Conservation (phyloP, 1,284 basidiomycete species). For the Ustilago lituana region DNA sequence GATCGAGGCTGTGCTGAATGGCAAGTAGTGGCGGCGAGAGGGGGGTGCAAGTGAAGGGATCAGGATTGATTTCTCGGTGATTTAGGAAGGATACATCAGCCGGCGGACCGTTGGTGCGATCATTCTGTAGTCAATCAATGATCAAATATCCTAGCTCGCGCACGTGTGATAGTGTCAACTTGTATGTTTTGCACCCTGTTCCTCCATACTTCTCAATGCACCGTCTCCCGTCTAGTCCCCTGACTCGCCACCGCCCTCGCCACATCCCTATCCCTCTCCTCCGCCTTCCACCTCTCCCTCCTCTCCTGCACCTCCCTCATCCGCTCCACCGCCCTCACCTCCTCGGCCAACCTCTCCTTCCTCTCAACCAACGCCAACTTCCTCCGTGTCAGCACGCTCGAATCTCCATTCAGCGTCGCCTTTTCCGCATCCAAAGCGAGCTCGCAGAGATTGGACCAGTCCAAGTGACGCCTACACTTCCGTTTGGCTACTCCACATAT, state of each 20-base stretch:
- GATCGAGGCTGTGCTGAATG: slow-evolving; percentile 7
- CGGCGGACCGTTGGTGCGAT: too few species aligned
- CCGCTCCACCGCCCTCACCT: slow-evolving; percentile 4
- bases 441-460: slow-evolving; percentile 47
- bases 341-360: slow-evolving; percentile 3
- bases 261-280: slow-evolving; percentile 25
- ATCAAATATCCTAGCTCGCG: too few species aligned
- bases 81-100: too few species aligned
- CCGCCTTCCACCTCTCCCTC: slow-evolving; percentile 13
- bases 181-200: too few species aligned
- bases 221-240: slow-evolving; percentile 13
- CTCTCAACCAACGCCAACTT: slow-evolving; percentile 19
- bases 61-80: too few species aligned
- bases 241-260: slow-evolving; percentile 18
- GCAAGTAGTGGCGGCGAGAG: neutral
- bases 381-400: slow-evolving; percentile 15
- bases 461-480: slow-evolving; percentile 43
- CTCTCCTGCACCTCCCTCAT: neutral
- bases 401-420: slow-evolving; percentile 31
- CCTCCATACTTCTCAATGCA: too few species aligned
- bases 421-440: slow-evolving; percentile 35
- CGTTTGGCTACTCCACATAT: slow-evolving; percentile 36
- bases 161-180: too few species aligned
- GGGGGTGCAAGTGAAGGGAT: too few species aligned
- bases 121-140: too few species aligned